Evolutionary conservation across 2,329 filamentous ascomycete species (phyloP).

Genomic region (Graphiopsis chlorocephala): DNA sequence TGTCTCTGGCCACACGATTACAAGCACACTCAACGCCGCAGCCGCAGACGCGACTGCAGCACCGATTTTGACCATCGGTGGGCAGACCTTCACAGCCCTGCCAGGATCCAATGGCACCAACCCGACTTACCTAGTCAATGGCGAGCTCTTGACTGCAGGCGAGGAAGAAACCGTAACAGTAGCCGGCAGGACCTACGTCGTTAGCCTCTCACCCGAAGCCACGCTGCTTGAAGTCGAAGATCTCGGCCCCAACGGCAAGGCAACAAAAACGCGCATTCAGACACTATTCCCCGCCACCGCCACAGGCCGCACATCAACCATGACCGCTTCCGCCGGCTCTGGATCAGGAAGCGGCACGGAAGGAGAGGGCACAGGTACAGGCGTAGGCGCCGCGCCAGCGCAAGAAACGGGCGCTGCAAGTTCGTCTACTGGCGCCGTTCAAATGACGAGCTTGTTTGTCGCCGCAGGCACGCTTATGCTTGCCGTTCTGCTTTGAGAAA

Average conservation of each 20-base stretch:
- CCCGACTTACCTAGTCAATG: slow-evolving; percentile 39
- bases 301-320: slow-evolving; percentile 25
- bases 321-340: slow-evolving; percentile 15
- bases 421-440: not conserved
- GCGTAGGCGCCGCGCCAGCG: not conserved
- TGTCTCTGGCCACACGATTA: slow-evolving; percentile 28
- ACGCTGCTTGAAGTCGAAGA: slow-evolving; percentile 38
- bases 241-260: slow-evolving; percentile 32
- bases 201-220: slow-evolving; percentile 35
- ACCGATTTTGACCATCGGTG: slow-evolving; percentile 33
- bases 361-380: not conserved
- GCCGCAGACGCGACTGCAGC: slow-evolving; percentile 30
- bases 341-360: not conserved
- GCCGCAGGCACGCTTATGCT: slow-evolving; percentile 6
- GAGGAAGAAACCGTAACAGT: slow-evolving; percentile 31
- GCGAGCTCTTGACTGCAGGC: slow-evolving; percentile 39
- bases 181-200: slow-evolving; percentile 27
- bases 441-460: not conserved
- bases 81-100: slow-evolving; percentile 30
- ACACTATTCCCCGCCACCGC: slow-evolving; percentile 41
- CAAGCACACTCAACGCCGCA: slow-evolving; percentile 34
- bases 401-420: slow-evolving; percentile 2
- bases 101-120: slow-evolving; percentile 25
- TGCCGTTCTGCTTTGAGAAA: not conserved
- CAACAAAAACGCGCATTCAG: slow-evolving; percentile 30